phyloP scores from a whole-genome alignment of 1,284 basidiomycete genomes.

The Hypsizygus ulmarius region DNA sequence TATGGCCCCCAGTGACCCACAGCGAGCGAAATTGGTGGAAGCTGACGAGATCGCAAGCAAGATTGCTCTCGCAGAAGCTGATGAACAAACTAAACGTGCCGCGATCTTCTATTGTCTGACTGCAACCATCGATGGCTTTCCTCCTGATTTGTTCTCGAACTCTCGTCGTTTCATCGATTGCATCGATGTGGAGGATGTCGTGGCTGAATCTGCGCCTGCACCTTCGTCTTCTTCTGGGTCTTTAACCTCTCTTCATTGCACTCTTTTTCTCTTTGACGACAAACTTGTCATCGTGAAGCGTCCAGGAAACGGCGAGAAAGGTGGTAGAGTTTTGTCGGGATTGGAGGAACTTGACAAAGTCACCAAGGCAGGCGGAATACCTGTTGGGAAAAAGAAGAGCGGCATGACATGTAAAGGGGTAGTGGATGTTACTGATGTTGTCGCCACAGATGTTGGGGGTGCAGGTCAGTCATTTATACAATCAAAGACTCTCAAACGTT shows the following conservation, averaged over 20 bases:
- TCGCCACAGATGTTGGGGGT: slow-evolving; percentile 81
- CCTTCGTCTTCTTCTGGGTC: slow-evolving; percentile 41
- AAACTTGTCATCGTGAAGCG: slow-evolving; percentile 91
- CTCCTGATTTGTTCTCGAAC: slow-evolving; percentile 82
- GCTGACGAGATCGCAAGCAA: slow-evolving; percentile 86
- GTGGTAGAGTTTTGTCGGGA: slow-evolving; percentile 75
- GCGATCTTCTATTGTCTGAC: slow-evolving; percentile 87
- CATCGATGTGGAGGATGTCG: slow-evolving; percentile 89
- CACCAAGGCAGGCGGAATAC: slow-evolving; percentile 59
- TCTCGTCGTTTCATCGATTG: slow-evolving; percentile 89
- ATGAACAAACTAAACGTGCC: slow-evolving; percentile 87
- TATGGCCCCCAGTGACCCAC: slow-evolving; percentile 75
- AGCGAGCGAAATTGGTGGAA: slow-evolving; percentile 81
- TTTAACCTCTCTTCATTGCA: slow-evolving; percentile 68
- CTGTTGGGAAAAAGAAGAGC: slow-evolving; percentile 67
- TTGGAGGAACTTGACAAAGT: slow-evolving; percentile 83
- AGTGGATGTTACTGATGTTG: slow-evolving; percentile 81
- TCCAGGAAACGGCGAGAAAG: slow-evolving; percentile 68
- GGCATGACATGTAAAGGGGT: slow-evolving; percentile 87
- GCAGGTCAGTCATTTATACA: slow-evolving; percentile 53
- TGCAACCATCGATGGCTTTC: slow-evolving; percentile 88
- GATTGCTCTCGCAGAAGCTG: slow-evolving; percentile 91
- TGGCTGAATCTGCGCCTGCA: slow-evolving; percentile 48
- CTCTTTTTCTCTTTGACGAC: slow-evolving; percentile 94
- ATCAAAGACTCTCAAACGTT: slow-evolving; percentile 1